Conservation (phyloP, 345 rosid species). For the Capsella bursapastoris region DNA sequence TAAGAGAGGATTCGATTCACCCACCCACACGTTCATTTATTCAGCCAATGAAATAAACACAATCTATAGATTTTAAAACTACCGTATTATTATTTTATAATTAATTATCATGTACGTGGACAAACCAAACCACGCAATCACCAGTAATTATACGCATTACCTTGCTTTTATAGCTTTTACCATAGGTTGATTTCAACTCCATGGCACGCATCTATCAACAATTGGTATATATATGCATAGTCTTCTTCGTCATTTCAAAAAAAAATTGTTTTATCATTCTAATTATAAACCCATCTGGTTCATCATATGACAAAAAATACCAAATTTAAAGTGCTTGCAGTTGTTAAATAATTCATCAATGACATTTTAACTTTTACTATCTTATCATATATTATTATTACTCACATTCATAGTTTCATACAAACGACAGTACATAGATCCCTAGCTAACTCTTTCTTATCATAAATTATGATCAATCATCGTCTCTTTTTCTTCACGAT, state of each 20-base stretch:
- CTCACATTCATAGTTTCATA: slow-evolving; percentile 36
- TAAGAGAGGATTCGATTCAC: slow-evolving; percentile 8
- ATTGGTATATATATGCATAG: neutral
- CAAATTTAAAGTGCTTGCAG: slow-evolving; percentile 16
- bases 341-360: slow-evolving; percentile 29
- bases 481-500: slow-evolving; percentile 47
- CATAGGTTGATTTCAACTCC: slow-evolving; percentile 16
- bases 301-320: slow-evolving; percentile 22
- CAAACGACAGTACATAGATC: slow-evolving; percentile 30
- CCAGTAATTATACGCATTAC: slow-evolving; percentile 25
- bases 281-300: slow-evolving; percentile 19
- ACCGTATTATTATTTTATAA: slow-evolving; percentile 9
- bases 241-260: neutral
- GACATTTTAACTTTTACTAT: slow-evolving; percentile 35
- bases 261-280: slow-evolving; percentile 1
- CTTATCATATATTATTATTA: slow-evolving; percentile 37
- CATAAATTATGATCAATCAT: slow-evolving; percentile 58
- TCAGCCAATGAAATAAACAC: slow-evolving; percentile 18
- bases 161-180: slow-evolving; percentile 20
- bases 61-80: neutral
- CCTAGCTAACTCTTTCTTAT: slow-evolving; percentile 43
- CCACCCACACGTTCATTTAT: slow-evolving; percentile 18
- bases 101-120: slow-evolving; percentile 22
- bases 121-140: slow-evolving; percentile 20
- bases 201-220: slow-evolving; percentile 17